These are phyloP conservation scores for Leccinum ochraceum DNA, from an alignment of 768 basidiomycete genomes.

Conservation along the genomic window DNA sequence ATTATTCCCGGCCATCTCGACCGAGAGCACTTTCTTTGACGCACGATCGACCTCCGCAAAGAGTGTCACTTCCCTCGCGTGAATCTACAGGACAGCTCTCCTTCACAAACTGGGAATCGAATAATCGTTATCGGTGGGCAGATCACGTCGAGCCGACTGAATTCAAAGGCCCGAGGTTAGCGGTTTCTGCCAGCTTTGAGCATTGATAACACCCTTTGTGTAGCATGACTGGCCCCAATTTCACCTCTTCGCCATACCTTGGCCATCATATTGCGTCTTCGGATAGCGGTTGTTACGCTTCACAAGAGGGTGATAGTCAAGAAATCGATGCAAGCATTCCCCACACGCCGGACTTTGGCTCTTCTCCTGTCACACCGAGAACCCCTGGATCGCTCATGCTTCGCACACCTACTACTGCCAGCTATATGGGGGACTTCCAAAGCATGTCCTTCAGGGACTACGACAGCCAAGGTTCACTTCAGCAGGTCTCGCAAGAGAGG, in stretches of 20 bases:
- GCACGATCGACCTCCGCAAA: slow-evolving; percentile 23
- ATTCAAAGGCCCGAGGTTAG: slow-evolving; percentile 20
- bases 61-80: slow-evolving; percentile 21
- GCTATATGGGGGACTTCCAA: slow-evolving; percentile 37
- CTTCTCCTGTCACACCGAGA: slow-evolving; percentile 52
- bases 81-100: slow-evolving; percentile 32
- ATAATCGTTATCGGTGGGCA: slow-evolving; percentile 23
- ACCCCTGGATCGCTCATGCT: slow-evolving; percentile 51
- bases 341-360: slow-evolving; percentile 45
- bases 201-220: slow-evolving; percentile 8
- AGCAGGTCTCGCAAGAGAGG: slow-evolving; percentile 24
- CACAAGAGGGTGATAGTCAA: slow-evolving; percentile 31
- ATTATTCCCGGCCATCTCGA: slow-evolving; percentile 19
- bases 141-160: slow-evolving; percentile 16
- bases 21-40: slow-evolving; percentile 34
- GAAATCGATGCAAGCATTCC: slow-evolving; percentile 40
- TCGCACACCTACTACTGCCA: slow-evolving; percentile 46
- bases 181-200: neutral
- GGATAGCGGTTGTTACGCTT: slow-evolving; percentile 17
- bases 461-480: slow-evolving; percentile 22
- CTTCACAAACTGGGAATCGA: slow-evolving; percentile 29
- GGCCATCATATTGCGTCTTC: slow-evolving; percentile 16
- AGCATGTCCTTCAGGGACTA: slow-evolving; percentile 27
- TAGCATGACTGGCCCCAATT: slow-evolving; percentile 15
- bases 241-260: slow-evolving; percentile 17